Conservation (phyloP, 495 filamentous ascomycete species). For the Penicillium bovifimosum region DNA sequence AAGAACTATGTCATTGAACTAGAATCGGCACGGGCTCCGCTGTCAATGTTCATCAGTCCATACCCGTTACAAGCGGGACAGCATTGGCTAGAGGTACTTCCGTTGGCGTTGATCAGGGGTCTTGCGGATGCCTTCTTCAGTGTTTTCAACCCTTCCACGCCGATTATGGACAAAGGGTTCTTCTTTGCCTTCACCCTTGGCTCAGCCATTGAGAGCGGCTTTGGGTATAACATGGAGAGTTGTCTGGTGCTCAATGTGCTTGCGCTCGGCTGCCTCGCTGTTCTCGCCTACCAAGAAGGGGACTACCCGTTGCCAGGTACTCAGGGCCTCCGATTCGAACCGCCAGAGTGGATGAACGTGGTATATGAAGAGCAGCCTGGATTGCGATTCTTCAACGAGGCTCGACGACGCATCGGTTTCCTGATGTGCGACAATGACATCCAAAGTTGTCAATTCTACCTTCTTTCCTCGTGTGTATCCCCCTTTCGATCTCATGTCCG, state of each 20-base stretch:
- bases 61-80: constrained; percentile 36
- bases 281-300: constrained; percentile 40
- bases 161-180: constrained; percentile 45
- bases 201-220: constrained; percentile 38
- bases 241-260: constrained; percentile 42
- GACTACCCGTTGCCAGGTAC: constrained; percentile 41
- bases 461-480: constrained; percentile 38
- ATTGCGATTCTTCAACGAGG: constrained; percentile 43
- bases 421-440: constrained; percentile 45
- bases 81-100: constrained; percentile 38
- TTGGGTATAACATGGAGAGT: constrained; percentile 42
- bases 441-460: constrained; percentile 44
- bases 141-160: constrained; percentile 42
- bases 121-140: constrained; percentile 42
- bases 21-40: constrained; percentile 34
- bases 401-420: constrained; percentile 43
- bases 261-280: constrained; percentile 41
- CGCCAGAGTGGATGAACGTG: constrained; percentile 41
- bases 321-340: constrained; percentile 32
- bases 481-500: background rate
- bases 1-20: constrained; percentile 45
- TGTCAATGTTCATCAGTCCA: constrained; percentile 39
- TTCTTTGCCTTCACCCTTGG: constrained; percentile 43
- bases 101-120: constrained; percentile 39
- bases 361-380: constrained; percentile 39